Conservation (phyloP, 495 filamentous ascomycete genomes). For the Hypomontagnella submonticulosa region DNA sequence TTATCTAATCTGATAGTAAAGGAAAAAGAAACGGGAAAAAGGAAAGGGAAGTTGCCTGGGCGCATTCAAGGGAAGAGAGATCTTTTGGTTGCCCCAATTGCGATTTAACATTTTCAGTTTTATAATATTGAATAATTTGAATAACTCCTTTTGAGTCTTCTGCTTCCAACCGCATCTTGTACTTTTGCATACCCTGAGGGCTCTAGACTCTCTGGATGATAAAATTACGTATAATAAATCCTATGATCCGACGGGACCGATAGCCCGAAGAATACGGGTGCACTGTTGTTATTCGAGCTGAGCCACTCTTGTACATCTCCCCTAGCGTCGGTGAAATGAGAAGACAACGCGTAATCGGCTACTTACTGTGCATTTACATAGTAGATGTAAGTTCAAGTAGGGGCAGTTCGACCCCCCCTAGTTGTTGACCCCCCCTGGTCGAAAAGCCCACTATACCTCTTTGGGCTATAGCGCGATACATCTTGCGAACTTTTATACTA, state of each 20-base stretch:
- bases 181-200: neutral
- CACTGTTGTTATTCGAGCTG: slow-evolving; percentile 12
- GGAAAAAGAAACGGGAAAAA: too few species aligned
- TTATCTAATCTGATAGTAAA: slow-evolving; percentile 9
- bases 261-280: slow-evolving; percentile 1
- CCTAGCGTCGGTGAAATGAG: slow-evolving; percentile 10
- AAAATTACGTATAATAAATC: neutral
- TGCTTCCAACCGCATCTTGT: neutral
- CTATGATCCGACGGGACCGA: slow-evolving; percentile 10
- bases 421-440: too few species aligned
- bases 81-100: too few species aligned
- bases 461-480: too few species aligned
- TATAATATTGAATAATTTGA: too few species aligned
- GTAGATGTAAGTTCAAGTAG: too few species aligned
- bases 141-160: slow-evolving; percentile 1
- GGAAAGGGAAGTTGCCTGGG: too few species aligned
- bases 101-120: neutral
- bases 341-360: slow-evolving; percentile 14
- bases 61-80: too few species aligned
- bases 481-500: too few species aligned
- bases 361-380: slow-evolving; percentile 2
- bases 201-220: neutral
- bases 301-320: slow-evolving; percentile 23
- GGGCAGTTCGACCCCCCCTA: too few species aligned
- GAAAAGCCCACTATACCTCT: too few species aligned